These are phyloP conservation scores for Chrysanthemum seticuspe DNA, from an alignment of 129 eudicot genomes.

Conservation along the genomic window DNA sequence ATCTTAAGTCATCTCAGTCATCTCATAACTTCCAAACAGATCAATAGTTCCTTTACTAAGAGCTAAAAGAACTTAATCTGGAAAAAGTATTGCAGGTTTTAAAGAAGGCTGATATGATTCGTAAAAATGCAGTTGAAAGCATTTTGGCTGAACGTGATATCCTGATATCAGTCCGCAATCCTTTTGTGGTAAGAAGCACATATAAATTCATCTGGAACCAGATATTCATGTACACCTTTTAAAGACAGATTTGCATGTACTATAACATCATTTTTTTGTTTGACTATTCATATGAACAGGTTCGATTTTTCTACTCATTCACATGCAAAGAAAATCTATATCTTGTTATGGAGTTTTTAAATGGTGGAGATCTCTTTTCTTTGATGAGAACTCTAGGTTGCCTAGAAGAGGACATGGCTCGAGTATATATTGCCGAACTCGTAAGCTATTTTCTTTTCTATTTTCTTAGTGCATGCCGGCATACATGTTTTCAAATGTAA, in stretches of 20 bases:
- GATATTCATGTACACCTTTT: neutral
- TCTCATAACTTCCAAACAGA: conserved; percentile 3
- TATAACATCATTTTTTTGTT: conserved; percentile 29
- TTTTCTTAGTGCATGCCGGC: neutral
- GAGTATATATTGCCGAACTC: conserved; percentile 92
- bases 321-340: conserved; percentile 97
- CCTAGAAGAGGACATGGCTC: conserved; percentile 96
- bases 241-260: conserved; percentile 8
- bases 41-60: conserved; percentile 9
- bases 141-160: conserved; percentile 96
- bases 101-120: conserved; percentile 97
- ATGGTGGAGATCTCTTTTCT: conserved; percentile 98
- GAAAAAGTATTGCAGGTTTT: conserved; percentile 62
- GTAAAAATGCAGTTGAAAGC: conserved; percentile 98
- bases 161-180: conserved; percentile 89
- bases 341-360: conserved; percentile 92
- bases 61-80: conserved; percentile 23
- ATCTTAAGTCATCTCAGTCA: neutral
- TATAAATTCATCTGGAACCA: neutral
- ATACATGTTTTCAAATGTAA: neutral
- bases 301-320: conserved; percentile 95
- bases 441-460: conserved; percentile 45
- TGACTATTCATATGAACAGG: conserved; percentile 60
- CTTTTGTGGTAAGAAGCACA: conserved; percentile 84
- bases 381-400: conserved; percentile 86